Conservation (phyloP, 2,329 filamentous ascomycete genomes). For the Nemania bipapillata region DNA sequence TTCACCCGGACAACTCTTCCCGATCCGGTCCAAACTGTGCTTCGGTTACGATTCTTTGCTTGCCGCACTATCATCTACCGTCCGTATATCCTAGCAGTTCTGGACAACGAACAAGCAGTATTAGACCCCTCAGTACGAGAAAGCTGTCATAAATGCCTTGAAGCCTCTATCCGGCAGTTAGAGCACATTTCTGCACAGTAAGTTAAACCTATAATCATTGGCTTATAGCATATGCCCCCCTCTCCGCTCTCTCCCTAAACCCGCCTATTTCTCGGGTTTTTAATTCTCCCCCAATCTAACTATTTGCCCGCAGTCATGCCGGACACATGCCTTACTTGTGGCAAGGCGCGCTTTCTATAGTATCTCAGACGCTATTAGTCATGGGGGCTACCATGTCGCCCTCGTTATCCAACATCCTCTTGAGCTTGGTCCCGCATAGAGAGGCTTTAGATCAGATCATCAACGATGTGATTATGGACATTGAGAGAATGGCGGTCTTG, state of each 20-base stretch:
- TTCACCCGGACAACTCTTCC: conserved; percentile 73
- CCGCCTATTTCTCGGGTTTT: conserved; percentile 42
- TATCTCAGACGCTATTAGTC: conserved; percentile 81
- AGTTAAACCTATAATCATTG: conserved; percentile 52
- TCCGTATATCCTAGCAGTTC: conserved; percentile 81
- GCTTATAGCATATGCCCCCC: conserved; percentile 22
- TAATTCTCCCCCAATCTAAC: conserved; percentile 52
- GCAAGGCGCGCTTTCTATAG: conserved; percentile 84
- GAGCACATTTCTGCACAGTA: conserved; percentile 82
- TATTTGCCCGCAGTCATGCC: conserved; percentile 68
- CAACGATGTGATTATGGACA: conserved; percentile 78
- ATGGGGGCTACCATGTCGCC: conserved; percentile 88
- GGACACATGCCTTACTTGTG: conserved; percentile 87
- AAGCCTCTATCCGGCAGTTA: conserved; percentile 81
- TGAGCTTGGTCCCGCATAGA: conserved; percentile 64
- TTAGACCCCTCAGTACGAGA: conserved; percentile 78
- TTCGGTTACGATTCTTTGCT: conserved; percentile 82
- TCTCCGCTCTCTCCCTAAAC: conserved; percentile 20
- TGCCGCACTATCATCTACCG: conserved; percentile 88
- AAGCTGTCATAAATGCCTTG: conserved; percentile 82
- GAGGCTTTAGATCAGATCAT: conserved; percentile 79
- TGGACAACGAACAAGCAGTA: conserved; percentile 79
- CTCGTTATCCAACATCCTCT: conserved; percentile 73
- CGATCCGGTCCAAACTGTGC: conserved; percentile 81
- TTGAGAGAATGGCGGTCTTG: conserved; percentile 77